Evolutionary conservation across 345 rosid genomes (phyloP).

Genomic region (Melaleuca quinquenervia): DNA sequence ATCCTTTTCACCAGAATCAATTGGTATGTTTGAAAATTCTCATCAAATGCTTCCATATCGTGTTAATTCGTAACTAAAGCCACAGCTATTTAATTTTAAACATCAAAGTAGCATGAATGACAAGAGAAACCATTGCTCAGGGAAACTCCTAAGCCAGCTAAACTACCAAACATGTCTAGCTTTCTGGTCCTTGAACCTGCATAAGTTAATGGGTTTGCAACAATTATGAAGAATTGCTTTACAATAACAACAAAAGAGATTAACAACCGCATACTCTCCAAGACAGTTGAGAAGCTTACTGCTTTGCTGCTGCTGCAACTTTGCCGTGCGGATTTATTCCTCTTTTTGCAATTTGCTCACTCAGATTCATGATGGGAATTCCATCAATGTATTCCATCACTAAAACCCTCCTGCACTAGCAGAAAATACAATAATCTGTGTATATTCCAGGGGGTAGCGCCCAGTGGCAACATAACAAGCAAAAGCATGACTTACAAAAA

Average conservation of each 20-base stretch:
- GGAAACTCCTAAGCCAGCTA: neutral
- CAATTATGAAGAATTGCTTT: neutral
- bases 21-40: neutral
- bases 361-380: constrained; percentile 79
- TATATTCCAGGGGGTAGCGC: neutral
- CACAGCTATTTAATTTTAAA: neutral
- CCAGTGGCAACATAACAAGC: neutral
- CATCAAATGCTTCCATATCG: neutral
- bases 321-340: constrained; percentile 80
- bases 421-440: neutral
- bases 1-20: neutral
- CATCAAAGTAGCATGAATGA: neutral
- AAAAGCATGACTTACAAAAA: neutral
- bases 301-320: constrained; percentile 85
- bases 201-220: neutral
- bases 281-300: constrained; percentile 60
- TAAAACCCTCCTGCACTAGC: constrained; percentile 45
- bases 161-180: neutral
- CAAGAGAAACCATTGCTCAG: neutral
- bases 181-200: neutral
- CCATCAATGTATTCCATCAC: constrained; percentile 95
- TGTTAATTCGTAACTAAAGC: neutral
- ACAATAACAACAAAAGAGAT: neutral
- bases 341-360: constrained; percentile 83
- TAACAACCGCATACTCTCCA: constrained; percentile 18